Conservation (phyloP, 176 grass and related monocot genomes). For the Avena sativa region DNA sequence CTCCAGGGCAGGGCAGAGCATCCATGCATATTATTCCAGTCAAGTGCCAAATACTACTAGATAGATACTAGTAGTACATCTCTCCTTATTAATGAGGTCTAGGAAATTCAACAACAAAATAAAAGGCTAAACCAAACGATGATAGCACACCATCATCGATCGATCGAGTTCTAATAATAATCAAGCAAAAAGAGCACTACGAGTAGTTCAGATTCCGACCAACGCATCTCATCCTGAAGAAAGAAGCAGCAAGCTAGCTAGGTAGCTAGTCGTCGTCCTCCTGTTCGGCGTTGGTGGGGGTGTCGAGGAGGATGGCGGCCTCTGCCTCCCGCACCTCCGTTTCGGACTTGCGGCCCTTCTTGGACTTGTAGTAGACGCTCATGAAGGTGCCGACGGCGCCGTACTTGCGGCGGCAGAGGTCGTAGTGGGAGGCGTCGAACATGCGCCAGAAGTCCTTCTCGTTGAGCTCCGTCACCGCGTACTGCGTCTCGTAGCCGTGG, state of each 20-base stretch:
- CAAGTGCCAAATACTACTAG: not conserved
- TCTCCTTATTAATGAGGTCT: not conserved
- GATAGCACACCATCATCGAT: too few species aligned
- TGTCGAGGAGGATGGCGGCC: slow-evolving; percentile 75
- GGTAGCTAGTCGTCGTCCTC: not conserved
- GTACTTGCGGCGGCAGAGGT: slow-evolving; percentile 79
- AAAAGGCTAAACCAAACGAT: not conserved
- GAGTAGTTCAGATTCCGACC: too few species aligned
- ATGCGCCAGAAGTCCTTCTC: slow-evolving; percentile 99
- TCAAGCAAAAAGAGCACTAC: too few species aligned
- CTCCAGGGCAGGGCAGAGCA: too few species aligned
- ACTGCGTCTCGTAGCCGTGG: slow-evolving; percentile 96
- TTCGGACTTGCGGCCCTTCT: slow-evolving; percentile 90
- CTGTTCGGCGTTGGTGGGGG: slow-evolving; percentile 61
- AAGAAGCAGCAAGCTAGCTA: too few species aligned
- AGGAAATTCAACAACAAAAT: not conserved
- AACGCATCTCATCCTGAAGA: too few species aligned
- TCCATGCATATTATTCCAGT: not conserved
- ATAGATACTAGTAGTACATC: not conserved
- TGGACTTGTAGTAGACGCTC: slow-evolving; percentile 96
- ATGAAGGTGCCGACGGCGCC: slow-evolving; percentile 80
- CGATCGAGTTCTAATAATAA: too few species aligned
- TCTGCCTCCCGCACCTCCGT: slow-evolving; percentile 94
- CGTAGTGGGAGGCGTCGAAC: slow-evolving; percentile 88
- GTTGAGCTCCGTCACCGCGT: slow-evolving; percentile 80